phyloP scores from a whole-genome alignment of 1,284 basidiomycete genomes.

The Bondarzewia mesenterica region DNA sequence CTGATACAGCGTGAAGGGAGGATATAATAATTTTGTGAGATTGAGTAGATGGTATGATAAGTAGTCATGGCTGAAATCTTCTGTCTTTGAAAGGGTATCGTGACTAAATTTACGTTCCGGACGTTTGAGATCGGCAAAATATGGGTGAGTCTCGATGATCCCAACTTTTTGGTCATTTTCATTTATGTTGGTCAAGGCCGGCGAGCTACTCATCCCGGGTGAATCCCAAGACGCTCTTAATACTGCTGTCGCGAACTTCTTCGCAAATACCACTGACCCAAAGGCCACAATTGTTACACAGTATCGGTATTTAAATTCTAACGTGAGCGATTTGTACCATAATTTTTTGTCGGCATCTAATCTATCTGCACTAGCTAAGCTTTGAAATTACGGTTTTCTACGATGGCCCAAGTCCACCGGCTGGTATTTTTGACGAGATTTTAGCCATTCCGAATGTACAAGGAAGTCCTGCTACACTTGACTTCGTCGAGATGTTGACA shows the following conservation, averaged over 20 bases:
- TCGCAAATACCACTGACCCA: not conserved
- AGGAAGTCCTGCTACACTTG: slow-evolving; percentile 30
- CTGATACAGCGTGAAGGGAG: not conserved
- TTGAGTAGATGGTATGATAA: not conserved
- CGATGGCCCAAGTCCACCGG: slow-evolving; percentile 8
- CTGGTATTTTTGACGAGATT: slow-evolving; percentile 17
- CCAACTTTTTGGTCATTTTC: not conserved
- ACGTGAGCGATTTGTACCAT: not conserved
- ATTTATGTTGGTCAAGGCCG: not conserved
- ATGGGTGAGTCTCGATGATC: slow-evolving; percentile 5
- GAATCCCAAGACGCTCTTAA: slow-evolving; percentile 24
- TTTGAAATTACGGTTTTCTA: slow-evolving; percentile 8
- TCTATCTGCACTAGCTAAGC: no score
- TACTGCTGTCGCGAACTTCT: not conserved
- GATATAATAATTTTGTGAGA: slow-evolving; percentile 12
- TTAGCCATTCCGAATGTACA: slow-evolving; percentile 24
- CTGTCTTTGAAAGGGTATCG: slow-evolving; percentile 7
- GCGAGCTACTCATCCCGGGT: not conserved
- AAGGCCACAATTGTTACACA: slow-evolving; percentile 2
- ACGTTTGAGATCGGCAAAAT: slow-evolving; percentile 2
- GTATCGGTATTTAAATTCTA: not conserved
- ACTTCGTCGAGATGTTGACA: not conserved
- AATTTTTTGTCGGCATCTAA: no score
- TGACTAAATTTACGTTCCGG: slow-evolving; percentile 9
- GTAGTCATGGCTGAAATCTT: no score